A percentile compares a stretch with the other conserved stretches of the same genome.
Evolutionary conservation across 2,329 filamentous ascomycete genomes (phyloP).

Genomic region (Cladosporium sp.): DNA sequence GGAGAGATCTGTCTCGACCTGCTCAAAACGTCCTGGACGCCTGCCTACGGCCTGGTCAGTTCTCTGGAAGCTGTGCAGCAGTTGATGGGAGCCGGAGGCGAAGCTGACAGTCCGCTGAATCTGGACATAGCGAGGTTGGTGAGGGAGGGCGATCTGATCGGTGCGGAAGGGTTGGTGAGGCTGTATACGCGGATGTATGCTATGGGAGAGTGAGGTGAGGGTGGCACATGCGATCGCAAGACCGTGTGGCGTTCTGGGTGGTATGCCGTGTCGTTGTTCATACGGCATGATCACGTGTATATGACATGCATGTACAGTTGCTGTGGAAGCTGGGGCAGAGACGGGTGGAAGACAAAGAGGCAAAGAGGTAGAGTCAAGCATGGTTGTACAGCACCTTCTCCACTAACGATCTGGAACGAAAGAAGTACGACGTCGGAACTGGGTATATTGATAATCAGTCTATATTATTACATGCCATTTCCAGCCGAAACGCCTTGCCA

Average conservation of each 20-base stretch:
- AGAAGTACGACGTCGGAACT: not conserved
- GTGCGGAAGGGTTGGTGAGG: slow-evolving; percentile 65
- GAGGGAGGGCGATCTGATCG: slow-evolving; percentile 63
- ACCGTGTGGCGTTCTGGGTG: not conserved
- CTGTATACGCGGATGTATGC: slow-evolving; percentile 60
- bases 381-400: not conserved
- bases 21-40: slow-evolving; percentile 72
- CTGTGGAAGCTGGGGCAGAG: not conserved
- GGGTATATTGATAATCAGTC: slow-evolving; percentile 3
- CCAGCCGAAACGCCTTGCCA: not conserved
- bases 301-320: too few species aligned
- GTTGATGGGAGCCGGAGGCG: slow-evolving; percentile 59
- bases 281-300: not conserved
- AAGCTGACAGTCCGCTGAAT: slow-evolving; percentile 71
- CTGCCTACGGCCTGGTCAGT: slow-evolving; percentile 75
- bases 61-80: slow-evolving; percentile 69
- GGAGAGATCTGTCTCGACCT: slow-evolving; percentile 95
- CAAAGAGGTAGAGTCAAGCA: not conserved
- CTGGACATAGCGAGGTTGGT: slow-evolving; percentile 71
- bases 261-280: not conserved
- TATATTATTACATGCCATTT: slow-evolving; percentile 1
- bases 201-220: slow-evolving; percentile 14
- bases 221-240: too few species aligned
- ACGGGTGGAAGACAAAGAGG: not conserved
- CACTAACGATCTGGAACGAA: too few species aligned